Evolutionary conservation across 306 rosid species (phyloP).

Genomic region (Medicago ruthenica): DNA sequence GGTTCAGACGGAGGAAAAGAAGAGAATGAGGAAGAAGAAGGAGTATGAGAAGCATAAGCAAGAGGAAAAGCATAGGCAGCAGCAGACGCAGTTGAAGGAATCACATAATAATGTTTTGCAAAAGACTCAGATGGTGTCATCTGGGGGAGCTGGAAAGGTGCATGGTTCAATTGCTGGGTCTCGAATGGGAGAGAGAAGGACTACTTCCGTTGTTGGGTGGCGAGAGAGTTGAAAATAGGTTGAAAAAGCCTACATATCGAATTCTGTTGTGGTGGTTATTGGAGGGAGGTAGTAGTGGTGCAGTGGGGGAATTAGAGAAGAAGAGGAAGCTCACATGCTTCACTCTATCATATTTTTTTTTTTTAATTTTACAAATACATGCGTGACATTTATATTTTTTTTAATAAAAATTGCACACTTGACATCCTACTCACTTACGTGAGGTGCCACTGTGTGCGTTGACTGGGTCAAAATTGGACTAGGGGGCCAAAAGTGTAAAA

Average conservation of each 20-base stretch:
- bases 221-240: conserved; percentile 93
- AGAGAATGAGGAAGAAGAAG: conserved; percentile 76
- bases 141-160: conserved; percentile 64
- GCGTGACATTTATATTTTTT: too few relatives aligned
- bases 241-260: conserved; percentile 97
- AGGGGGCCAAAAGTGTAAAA: too few relatives aligned
- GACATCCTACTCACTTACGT: too few relatives aligned
- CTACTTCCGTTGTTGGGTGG: conserved; percentile 75
- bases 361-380: too few relatives aligned
- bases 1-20: conserved; percentile 86
- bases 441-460: too few relatives aligned
- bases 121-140: conserved; percentile 70
- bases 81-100: conserved; percentile 81
- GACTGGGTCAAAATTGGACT: too few relatives aligned
- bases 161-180: conserved; percentile 87
- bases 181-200: conserved; percentile 82
- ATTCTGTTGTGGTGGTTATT: too few relatives aligned
- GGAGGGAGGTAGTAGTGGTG: too few relatives aligned
- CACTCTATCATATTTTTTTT: too few relatives aligned
- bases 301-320: too few relatives aligned
- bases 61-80: conserved; percentile 89
- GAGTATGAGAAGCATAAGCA: conserved; percentile 90
- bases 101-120: conserved; percentile 76
- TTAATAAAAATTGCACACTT: too few relatives aligned
- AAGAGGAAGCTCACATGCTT: too few relatives aligned